Base-by-base conservation (phyloP, 2,329 filamentous ascomycete species). In the Neonectria hederae region DNA sequence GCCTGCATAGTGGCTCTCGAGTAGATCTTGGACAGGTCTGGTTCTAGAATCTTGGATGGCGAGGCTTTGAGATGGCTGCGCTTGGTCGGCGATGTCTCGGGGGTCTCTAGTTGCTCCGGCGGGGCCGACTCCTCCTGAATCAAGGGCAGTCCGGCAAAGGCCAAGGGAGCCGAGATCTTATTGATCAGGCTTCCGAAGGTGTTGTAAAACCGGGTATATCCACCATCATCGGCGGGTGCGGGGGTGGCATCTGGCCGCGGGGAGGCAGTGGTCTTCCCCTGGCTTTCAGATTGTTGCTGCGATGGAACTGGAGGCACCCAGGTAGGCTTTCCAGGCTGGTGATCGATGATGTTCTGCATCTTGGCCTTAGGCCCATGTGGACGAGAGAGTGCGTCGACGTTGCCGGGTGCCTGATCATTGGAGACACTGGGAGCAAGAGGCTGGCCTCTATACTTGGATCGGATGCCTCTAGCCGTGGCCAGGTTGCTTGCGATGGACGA, bases 111-210 rank as follows among this genome's bases (percentile, higher is more conserved):
- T 1, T 77, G 59, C 57, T 79, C 71, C 11, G 72, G 67, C n/a
- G 67, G 45, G 1, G 69, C 65, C 1, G 80, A 74, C 64, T 87
- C 85, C 60, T 87, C 83, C 19, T 83, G 74, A 28, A 88, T 87
- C 5, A 99, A 84, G 0, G 96, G 96, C 9, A 99, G 86, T 1
- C 95, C 95, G 5, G 96, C 93, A 80, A 97, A 99, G 4, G 94
- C 95, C 30, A 99, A 83, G 1, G 94, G 94, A 0, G 94, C 94
- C 0, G 95, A 97, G 13, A 98, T 87, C 71, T 90, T 92, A 65
- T 93, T 96, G 75, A 98, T 92, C 52, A 97, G 87, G 58, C 87
- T 93, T 59, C 94, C 94, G 74, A 97, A 97, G 1, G 93, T 94
- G 63, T 87, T 94, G 80, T 98, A 99, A 80, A 98, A 99, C 58